These are phyloP conservation scores for Neofusicoccum umdonicola DNA, from an alignment of 2,329 filamentous ascomycete genomes.

Conservation along the genomic window DNA sequence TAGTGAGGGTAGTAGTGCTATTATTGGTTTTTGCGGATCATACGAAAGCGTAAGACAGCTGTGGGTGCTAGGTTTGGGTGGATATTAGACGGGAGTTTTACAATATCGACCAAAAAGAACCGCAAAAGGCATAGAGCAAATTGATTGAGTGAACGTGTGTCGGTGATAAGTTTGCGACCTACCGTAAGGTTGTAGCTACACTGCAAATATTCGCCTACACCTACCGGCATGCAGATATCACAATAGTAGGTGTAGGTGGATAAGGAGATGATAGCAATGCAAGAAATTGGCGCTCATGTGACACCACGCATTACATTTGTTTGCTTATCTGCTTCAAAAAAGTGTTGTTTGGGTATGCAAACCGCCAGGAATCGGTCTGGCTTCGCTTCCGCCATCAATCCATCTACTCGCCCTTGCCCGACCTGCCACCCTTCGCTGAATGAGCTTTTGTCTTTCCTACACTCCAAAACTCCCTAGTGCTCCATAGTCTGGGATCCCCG, in stretches of 20 bases:
- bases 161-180: no score
- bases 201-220: no score
- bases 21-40: no score
- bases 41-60: no score
- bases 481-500: neutral
- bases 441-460: neutral
- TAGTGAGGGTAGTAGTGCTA: no score
- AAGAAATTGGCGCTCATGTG: neutral
- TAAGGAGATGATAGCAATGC: neutral
- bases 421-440: neutral
- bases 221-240: neutral
- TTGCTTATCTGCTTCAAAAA: neutral
- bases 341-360: conserved; percentile 8
- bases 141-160: no score
- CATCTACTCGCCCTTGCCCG: neutral
- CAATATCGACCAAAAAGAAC: no score
- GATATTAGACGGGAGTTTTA: no score
- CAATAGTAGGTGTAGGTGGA: neutral
- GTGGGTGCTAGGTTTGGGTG: no score
- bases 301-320: conserved; percentile 4
- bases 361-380: neutral
- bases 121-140: no score
- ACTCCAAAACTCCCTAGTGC: neutral
- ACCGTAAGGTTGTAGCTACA: no score
- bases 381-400: neutral